A percentile compares a stretch with the other conserved stretches of the same genome.
phyloP scores from a whole-genome alignment of 495 filamentous ascomycete species.

The Penicillium paxilli region DNA sequence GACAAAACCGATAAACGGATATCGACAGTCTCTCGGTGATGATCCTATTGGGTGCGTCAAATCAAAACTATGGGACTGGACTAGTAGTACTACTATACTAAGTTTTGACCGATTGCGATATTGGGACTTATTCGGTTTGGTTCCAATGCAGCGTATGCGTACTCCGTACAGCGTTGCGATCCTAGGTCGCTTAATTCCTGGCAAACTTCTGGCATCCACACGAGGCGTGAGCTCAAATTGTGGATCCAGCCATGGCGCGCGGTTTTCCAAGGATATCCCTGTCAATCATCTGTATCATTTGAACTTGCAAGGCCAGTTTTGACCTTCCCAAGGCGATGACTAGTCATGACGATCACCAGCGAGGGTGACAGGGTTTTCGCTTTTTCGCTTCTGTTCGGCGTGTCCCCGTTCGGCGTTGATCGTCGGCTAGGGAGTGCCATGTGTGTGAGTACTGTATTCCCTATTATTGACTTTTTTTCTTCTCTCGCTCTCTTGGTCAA shows the following conservation, averaged over 20 bases:
- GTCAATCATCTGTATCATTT: slow-evolving; percentile 6
- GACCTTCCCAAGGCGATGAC: slow-evolving; percentile 15
- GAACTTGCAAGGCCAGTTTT: neutral
- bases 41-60: neutral
- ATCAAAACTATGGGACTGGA: neutral
- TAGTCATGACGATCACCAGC: slow-evolving; percentile 15
- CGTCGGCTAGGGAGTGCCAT: neutral
- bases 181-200: neutral
- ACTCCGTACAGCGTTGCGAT: neutral
- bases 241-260: neutral
- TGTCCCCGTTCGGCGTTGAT: slow-evolving; percentile 4
- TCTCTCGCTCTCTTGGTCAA: neutral
- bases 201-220: neutral
- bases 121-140: too few species aligned
- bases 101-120: too few species aligned
- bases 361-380: slow-evolving; percentile 5
- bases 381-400: slow-evolving; percentile 2
- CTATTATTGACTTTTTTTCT: neutral
- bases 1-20: slow-evolving; percentile 12
- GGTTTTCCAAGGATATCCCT: slow-evolving; percentile 1
- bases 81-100: too few species aligned
- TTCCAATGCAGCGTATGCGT: neutral
- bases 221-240: neutral
- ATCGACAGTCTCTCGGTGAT: slow-evolving; percentile 5
- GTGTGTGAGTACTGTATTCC: neutral